Base-by-base conservation (phyloP, 1,284 basidiomycete genomes). In the Marasmius fiardii region DNA sequence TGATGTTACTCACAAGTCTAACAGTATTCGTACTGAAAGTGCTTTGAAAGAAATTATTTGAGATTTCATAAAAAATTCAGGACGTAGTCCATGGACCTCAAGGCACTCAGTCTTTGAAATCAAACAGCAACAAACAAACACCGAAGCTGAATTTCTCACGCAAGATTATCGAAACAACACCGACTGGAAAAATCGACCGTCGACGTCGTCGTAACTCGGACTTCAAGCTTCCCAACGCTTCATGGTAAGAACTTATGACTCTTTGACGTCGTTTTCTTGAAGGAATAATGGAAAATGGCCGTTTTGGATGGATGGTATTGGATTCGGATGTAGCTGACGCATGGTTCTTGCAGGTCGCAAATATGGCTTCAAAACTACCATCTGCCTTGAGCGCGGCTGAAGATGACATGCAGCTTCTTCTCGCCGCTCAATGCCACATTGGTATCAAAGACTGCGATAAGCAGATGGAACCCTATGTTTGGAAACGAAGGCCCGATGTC, bases 381-480 rank as follows among this genome's bases (percentile, higher is more conserved):
- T 89, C 94, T 67, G 83, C 90, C 68, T 85, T 99, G 71, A 88
- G 88, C 74, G 92, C 93, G 59, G 96, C 95, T 61, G 94, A 98
- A 76, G 95, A 98, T 78, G 96, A 98, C 79, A 95, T 98, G 68
- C 91, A 92, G 75, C 87, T 95, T 66, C 85, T 99, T 70, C 83
- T 98, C 61, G 88, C 95, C 68, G 96, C 96, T 50, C 94, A 98
- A 81, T 90, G 88, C 73, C 96, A 98, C 77, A 91, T 98, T 67
- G 93, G 94, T 72, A 92, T 90, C 67, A 98, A 98, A 90, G 98
- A 98, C 81, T 95, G 93, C 80, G 94, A 97, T 76, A 97, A 95
- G 87, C 90, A 94, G 74, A 99, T 99, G 96, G 86, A 91, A 70
- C 82, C 92, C 55, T 99, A 99, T 77, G 93, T 99, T 75, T 98